These are phyloP conservation scores for Fusarium sp. DNA, from an alignment of 2,329 filamentous ascomycete species.

Conservation along the genomic window DNA sequence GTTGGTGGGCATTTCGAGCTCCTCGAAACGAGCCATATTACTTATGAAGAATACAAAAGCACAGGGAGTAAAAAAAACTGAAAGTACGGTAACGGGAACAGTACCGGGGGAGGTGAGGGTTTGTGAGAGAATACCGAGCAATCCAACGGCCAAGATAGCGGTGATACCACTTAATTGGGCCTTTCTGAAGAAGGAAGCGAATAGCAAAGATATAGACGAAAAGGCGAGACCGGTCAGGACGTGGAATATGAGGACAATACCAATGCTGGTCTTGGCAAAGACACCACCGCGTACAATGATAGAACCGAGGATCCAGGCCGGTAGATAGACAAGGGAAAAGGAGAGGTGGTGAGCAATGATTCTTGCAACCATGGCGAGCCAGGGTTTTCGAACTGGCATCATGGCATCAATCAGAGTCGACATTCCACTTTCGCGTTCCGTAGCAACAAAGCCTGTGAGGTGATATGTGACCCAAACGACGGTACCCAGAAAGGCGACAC, in stretches of 20 bases:
- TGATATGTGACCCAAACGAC: slow-evolving; percentile 89
- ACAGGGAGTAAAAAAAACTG: slow-evolving; percentile 86
- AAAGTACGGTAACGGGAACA: slow-evolving; percentile 75
- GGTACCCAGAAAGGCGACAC: slow-evolving; percentile 81
- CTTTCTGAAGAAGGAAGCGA: slow-evolving; percentile 86
- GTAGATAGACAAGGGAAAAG: slow-evolving; percentile 83
- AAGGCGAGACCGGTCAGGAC: slow-evolving; percentile 82
- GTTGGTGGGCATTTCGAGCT: slow-evolving; percentile 69
- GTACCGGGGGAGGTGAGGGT: slow-evolving; percentile 74
- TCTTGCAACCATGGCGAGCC: slow-evolving; percentile 83
- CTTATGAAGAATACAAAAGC: slow-evolving; percentile 87
- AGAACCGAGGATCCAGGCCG: slow-evolving; percentile 84
- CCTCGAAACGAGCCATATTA: slow-evolving; percentile 82
- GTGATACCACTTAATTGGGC: slow-evolving; percentile 90
- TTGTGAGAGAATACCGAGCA: slow-evolving; percentile 87
- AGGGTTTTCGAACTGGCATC: slow-evolving; percentile 81
- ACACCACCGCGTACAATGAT: slow-evolving; percentile 73
- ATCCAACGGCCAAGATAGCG: slow-evolving; percentile 77
- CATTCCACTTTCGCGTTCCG: slow-evolving; percentile 88
- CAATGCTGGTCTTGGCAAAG: slow-evolving; percentile 73
- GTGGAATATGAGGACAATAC: slow-evolving; percentile 79
- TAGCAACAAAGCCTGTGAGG: slow-evolving; percentile 85
- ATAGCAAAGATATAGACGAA: slow-evolving; percentile 83
- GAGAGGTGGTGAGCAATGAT: slow-evolving; percentile 83
- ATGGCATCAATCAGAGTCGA: slow-evolving; percentile 90